Evolutionary conservation across 257 asterid genomes (phyloP).

Genomic region (Euphrasia confusa): DNA sequence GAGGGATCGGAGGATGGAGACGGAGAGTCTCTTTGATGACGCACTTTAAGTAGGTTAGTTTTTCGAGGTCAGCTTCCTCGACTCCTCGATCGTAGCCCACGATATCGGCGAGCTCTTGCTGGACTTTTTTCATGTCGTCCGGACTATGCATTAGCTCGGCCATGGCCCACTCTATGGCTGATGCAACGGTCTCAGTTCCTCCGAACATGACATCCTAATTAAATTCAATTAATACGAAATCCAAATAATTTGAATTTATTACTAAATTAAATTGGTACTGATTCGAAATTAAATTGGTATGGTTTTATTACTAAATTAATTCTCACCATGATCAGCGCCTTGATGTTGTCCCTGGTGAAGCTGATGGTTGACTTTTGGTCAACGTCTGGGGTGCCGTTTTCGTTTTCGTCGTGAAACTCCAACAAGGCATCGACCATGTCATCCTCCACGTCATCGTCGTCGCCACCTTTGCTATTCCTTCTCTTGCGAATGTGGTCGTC

Average conservation of each 20-base stretch:
- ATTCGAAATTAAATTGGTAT: too few species aligned
- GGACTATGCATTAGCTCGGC: neutral
- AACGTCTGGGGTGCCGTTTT: slow-evolving; percentile 21
- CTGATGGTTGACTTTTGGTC: slow-evolving; percentile 42
- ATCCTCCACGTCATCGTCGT: neutral
- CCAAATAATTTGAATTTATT: too few species aligned
- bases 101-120: neutral
- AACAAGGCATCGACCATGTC: slow-evolving; percentile 87
- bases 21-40: slow-evolving; percentile 10
- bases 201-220: neutral
- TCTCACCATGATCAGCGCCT: slow-evolving; percentile 82
- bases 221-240: too few species aligned
- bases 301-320: neutral
- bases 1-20: slow-evolving; percentile 8
- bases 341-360: slow-evolving; percentile 61
- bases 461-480: neutral
- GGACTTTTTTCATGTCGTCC: neutral
- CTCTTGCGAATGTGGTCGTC: slow-evolving; percentile 55
- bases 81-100: neutral
- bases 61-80: neutral
- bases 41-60: neutral
- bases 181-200: slow-evolving; percentile 1
- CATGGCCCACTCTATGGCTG: slow-evolving; percentile 9
- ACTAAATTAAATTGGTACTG: too few species aligned
- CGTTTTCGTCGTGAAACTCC: slow-evolving; percentile 43